Evolutionary conservation across 2,329 filamentous ascomycete species (phyloP), one percentile per base, ranked within the genome.

Genomic region (Phaeosphaeria sp.): DNA sequence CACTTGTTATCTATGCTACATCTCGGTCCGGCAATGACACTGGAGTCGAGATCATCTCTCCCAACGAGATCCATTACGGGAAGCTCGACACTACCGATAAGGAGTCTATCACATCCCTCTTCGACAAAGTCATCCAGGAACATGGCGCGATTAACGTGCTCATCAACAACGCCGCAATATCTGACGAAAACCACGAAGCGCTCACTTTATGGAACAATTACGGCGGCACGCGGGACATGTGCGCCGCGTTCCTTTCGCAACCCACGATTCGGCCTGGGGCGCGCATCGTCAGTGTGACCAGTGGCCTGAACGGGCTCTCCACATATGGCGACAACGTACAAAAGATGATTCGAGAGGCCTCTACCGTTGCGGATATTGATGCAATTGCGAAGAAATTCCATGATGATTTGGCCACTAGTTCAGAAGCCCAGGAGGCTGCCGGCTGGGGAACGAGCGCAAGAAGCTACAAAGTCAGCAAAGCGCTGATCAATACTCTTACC

Each of bases 381-480:
- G 30, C 51, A 5, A 15, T 66, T 0, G 50, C 55, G 2, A 20
- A 57, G 3, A 21, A 47, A 1, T 66, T 63, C 43, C 21, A 60
- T 2, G 0, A n/a, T 5, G 42, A 46, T 11, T 36, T 57, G 2
- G n/a, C 2, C 5, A 2, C 22, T 6, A 21, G 46, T 2, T 27
- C n/a, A 3, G 44, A 56, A 2, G 43, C 30, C 0, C 62, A 61
- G 11, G 44, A 60, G 11, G 9, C 22, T 1, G 50, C 49, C 4
- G 64, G 62, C 2, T 66, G 63, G 25, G 56, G 60, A 1, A 17
- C 52, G 4, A 56, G 59, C 6, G 56, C 63, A 1, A 55, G 53
- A n/a, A 65, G 62, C 10, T 70, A 69, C 11, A 61, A 69, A 42
- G 63, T 68, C n/a, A 70, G 66, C 27, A 69, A 69, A 50, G 63